phyloP scores from a whole-genome alignment of 2,329 filamentous ascomycete genomes.

The Hyphodiscus sp. region DNA sequence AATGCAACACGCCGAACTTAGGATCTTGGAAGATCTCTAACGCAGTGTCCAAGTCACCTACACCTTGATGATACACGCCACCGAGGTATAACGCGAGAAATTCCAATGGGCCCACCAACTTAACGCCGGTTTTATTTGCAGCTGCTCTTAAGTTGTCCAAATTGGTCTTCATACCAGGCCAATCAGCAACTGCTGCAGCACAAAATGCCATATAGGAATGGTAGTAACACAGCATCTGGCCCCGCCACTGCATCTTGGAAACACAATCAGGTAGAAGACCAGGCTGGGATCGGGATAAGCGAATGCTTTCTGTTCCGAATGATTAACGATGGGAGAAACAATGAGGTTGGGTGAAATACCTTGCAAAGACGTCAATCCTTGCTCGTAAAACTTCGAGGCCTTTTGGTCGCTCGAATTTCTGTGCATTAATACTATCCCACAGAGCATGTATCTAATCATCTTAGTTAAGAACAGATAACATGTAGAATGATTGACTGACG shows the following conservation, averaged over 20 bases:
- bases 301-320: constrained; percentile 9
- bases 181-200: constrained; percentile 23
- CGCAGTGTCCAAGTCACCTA: constrained; percentile 64
- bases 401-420: constrained; percentile 52
- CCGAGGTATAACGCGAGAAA: constrained; percentile 52
- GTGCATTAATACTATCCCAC: constrained; percentile 32
- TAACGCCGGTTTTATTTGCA: constrained; percentile 17
- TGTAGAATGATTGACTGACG: constrained; percentile 16
- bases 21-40: constrained; percentile 58
- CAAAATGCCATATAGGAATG: constrained; percentile 28
- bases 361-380: constrained; percentile 44
- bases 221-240: constrained; percentile 27
- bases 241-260: constrained; percentile 25
- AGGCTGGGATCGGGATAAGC: constrained; percentile 21
- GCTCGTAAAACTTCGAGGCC: constrained; percentile 48
- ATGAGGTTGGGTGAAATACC: constrained; percentile 11
- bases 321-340: not conserved
- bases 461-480: constrained; percentile 1
- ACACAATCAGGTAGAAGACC: constrained; percentile 22
- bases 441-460: constrained; percentile 24
- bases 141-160: constrained; percentile 21
- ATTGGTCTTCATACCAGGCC: constrained; percentile 22
- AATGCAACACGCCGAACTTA: constrained; percentile 45
- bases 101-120: constrained; percentile 20
- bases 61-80: constrained; percentile 71